Conservation (phyloP, 192 early-diverging fungal species). For the Podila verticillata region DNA sequence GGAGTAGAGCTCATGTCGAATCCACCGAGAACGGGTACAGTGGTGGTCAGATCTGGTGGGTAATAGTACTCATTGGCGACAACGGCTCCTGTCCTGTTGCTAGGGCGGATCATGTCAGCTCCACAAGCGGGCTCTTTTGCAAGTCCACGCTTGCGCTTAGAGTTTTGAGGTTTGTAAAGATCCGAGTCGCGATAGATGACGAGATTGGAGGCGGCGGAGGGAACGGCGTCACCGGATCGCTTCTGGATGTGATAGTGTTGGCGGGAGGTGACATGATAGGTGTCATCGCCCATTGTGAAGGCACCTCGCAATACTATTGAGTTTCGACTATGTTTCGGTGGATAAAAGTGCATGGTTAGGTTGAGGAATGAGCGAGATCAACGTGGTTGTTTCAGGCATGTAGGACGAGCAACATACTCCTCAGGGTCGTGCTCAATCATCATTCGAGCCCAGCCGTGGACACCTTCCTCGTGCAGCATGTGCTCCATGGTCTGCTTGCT, state of each 20-base stretch:
- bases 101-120: slow-evolving; percentile 15
- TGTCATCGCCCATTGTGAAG: slow-evolving; percentile 33
- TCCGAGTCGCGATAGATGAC: slow-evolving; percentile 49
- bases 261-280: slow-evolving; percentile 36
- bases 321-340: neutral
- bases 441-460: slow-evolving; percentile 66
- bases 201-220: slow-evolving; percentile 3
- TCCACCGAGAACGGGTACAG: slow-evolving; percentile 13
- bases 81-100: slow-evolving; percentile 8
- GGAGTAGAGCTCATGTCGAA: slow-evolving; percentile 25
- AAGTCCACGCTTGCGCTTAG: slow-evolving; percentile 14
- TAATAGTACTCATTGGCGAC: slow-evolving; percentile 33
- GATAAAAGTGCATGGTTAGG: neutral
- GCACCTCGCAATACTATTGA: slow-evolving; percentile 29
- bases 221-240: slow-evolving; percentile 36
- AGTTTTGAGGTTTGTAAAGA: slow-evolving; percentile 18
- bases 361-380: neutral
- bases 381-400: neutral
- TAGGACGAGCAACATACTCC: slow-evolving; percentile 1
- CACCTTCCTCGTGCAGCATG: slow-evolving; percentile 53
- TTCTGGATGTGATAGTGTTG: slow-evolving; percentile 37
- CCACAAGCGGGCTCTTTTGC: slow-evolving; percentile 19
- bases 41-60: slow-evolving; percentile 23
- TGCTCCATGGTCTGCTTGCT: slow-evolving; percentile 33
- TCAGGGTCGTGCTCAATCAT: slow-evolving; percentile 49